These are phyloP conservation scores for Pleomassaria siparia DNA, from an alignment of 2,329 filamentous ascomycete species.

Conservation along the genomic window DNA sequence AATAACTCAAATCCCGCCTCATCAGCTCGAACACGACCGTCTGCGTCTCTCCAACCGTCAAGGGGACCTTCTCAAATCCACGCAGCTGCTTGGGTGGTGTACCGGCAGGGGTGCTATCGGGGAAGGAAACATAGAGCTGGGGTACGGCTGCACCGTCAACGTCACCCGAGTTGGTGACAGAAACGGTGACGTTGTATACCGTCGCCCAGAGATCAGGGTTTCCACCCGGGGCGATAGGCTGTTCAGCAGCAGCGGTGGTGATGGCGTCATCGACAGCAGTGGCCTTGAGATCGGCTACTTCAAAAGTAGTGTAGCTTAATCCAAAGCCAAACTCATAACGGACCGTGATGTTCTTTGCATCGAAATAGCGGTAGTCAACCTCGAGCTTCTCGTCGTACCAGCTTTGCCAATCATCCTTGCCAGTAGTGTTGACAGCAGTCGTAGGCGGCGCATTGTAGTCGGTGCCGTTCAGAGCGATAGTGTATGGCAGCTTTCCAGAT, in stretches of 20 bases:
- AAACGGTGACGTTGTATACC: conserved; percentile 66
- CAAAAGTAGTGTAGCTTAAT: conserved; percentile 73
- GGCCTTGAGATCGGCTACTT: conserved; percentile 66
- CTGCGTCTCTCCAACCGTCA: conserved; percentile 60
- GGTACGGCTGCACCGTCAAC: conserved; percentile 55
- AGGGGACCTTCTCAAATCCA: conserved; percentile 55
- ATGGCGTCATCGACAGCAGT: conserved; percentile 57
- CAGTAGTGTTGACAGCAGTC: conserved; percentile 43
- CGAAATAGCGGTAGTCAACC: conserved; percentile 79
- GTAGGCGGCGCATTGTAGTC: conserved; percentile 62
- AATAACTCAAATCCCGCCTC: conserved; percentile 81
- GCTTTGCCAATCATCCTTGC: conserved; percentile 49
- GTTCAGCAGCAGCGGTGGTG: conserved; percentile 55
- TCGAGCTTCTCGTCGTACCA: conserved; percentile 63
- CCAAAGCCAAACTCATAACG: conserved; percentile 82
- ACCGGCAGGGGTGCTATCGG: conserved; percentile 59
- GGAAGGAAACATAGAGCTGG: conserved; percentile 59
- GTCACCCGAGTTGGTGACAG: conserved; percentile 69
- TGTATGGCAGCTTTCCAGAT: conserved; percentile 82
- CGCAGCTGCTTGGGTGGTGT: conserved; percentile 52
- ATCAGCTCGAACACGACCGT: conserved; percentile 70
- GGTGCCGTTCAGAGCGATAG: conserved; percentile 69
- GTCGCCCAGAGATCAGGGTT: conserved; percentile 63
- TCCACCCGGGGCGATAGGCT: conserved; percentile 33
- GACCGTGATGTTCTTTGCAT: conserved; percentile 63